phyloP scores from a whole-genome alignment of 1,139 yeast species.

The Pichia sp. region DNA sequence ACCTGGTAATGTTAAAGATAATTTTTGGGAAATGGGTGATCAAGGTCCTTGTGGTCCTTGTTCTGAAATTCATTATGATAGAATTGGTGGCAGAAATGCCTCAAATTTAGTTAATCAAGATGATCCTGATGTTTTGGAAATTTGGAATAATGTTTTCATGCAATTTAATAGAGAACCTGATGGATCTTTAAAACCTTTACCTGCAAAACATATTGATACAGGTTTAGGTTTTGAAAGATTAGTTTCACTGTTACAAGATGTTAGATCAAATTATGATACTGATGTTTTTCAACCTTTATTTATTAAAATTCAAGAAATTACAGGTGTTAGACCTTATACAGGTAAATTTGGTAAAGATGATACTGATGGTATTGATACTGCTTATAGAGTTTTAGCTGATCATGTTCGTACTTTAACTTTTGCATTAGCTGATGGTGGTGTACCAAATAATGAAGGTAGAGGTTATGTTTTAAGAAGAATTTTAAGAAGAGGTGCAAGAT shows the following conservation, averaged over 20 bases:
- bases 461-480: conserved; percentile 97
- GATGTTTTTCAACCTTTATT: conserved; percentile 92
- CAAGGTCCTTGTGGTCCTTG: conserved; percentile 99
- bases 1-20: conserved; percentile 85
- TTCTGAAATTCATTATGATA: conserved; percentile 93
- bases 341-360: conserved; percentile 94
- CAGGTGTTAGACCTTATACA: conserved; percentile 83
- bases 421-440: conserved; percentile 98
- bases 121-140: conserved; percentile 94
- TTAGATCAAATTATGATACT: conserved; percentile 89
- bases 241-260: conserved; percentile 88
- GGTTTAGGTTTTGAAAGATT: conserved; percentile 98
- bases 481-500: conserved; percentile 95
- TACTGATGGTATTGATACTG: conserved; percentile 91
- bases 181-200: conserved; percentile 72
- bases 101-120: conserved; percentile 84
- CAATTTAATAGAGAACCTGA: conserved; percentile 93
- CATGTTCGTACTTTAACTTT: conserved; percentile 95
- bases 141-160: conserved; percentile 96
- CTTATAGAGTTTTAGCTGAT: conserved; percentile 96
- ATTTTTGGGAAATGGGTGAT: conserved; percentile 99
- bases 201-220: conserved; percentile 92
- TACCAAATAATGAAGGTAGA: conserved; percentile 98
- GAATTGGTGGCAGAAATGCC: conserved; percentile 97
- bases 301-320: conserved; percentile 77